These are phyloP conservation scores for Dioscorea cayenensis DNA, from an alignment of 116 monocot genomes.

Conservation along the genomic window DNA sequence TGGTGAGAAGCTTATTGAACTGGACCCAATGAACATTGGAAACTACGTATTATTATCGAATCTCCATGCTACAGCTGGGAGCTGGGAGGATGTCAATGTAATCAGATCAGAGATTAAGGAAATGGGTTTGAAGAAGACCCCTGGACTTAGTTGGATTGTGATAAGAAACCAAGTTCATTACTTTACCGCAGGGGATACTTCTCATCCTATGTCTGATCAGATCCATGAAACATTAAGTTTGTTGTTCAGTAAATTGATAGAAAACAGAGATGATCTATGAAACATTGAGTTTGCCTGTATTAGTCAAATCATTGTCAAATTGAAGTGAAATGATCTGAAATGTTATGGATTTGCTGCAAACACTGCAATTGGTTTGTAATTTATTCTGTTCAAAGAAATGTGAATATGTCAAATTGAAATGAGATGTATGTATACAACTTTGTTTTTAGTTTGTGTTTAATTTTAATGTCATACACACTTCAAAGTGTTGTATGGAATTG, in stretches of 20 bases:
- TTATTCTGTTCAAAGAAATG: too few species aligned
- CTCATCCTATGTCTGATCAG: not conserved
- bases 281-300: too few species aligned
- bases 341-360: too few species aligned
- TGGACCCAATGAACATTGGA: conserved; percentile 28
- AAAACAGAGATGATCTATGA: not conserved
- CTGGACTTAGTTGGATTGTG: conserved; percentile 33
- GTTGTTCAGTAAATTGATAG: not conserved
- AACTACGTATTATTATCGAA: conserved; percentile 32
- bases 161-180: conserved; percentile 15
- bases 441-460: too few species aligned
- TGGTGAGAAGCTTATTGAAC: conserved; percentile 20
- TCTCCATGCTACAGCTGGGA: conserved; percentile 28
- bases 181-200: conserved; percentile 19
- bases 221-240: not conserved
- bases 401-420: too few species aligned
- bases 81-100: conserved; percentile 20
- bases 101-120: conserved; percentile 25
- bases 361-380: too few species aligned
- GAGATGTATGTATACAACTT: too few species aligned
- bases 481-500: not conserved
- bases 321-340: too few species aligned
- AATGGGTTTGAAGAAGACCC: conserved; percentile 22
- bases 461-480: not conserved
- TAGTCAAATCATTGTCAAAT: not conserved